Evolutionary conservation across 768 basidiomycete species (phyloP), one percentile per base, ranked within the genome.

Genomic region (Boletus pseudo-olivaceus): DNA sequence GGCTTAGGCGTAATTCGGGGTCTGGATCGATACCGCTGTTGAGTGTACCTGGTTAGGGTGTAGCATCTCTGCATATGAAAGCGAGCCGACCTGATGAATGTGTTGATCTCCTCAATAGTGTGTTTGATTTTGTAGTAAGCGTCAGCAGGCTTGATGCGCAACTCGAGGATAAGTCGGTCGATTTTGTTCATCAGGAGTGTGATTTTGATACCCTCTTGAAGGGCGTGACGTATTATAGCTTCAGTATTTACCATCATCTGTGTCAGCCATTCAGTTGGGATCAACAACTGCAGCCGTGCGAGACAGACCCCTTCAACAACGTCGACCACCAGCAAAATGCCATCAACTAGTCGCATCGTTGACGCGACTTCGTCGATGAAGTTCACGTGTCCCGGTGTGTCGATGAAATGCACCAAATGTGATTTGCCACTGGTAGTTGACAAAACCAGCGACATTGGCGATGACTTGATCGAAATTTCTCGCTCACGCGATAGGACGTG

Each of bases 41-140:
- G 26, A 48, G 37, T 20, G 54, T 38, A 51, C 10, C 34, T 23
- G 17, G 40, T 54, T 11, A 55, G 56, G 3, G 9, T n/a, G n/a
- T 4, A 34, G 44, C 4, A 47, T 42, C 20, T 35, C 48, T 8
- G 35, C 11, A 30, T 12, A 43, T 20, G 15, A 40, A 50, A 49
- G 3, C 15, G 20, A 54, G 64, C 78, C 56, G 52, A 93, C 92
- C 92, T 88, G 67, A 99, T 98, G 71, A 95, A 88, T 1, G 87
- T 90, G 70, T 99, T 99, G 49, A 99, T 87, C 71, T 99, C 97
- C 68, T 99, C 97, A 51, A 99, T 96, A 2, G 95, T 98, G 69
- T 98, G 96, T 71, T 93, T 96, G 61, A 99, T 93, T 79, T 99
- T 99, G 76, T 95, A 98, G 76, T 92, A 99, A 0, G 97, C 97